Conservation (phyloP, 345 rosid genomes). For the Pistacia atlantica region DNA sequence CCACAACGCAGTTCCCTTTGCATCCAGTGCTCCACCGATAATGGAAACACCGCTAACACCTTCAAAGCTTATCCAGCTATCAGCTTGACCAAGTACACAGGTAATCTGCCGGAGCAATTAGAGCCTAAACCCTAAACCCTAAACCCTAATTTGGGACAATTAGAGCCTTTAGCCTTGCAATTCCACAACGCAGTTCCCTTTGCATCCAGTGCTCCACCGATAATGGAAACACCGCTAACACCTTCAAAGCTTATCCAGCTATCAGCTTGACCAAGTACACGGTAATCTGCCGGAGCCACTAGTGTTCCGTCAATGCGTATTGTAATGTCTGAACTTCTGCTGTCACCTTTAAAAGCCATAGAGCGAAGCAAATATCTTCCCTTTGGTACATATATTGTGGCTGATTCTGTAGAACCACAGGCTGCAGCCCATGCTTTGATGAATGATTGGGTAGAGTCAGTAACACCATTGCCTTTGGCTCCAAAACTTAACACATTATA, state of each 20-base stretch:
- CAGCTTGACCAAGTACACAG: neutral
- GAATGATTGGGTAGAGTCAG: conserved; percentile 11
- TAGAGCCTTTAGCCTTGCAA: conserved; percentile 8
- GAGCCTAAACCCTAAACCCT: too few species aligned
- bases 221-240: conserved; percentile 13
- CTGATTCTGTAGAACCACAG: neutral
- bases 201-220: conserved; percentile 24
- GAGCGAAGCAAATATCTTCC: conserved; percentile 20
- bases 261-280: neutral
- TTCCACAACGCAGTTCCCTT: conserved; percentile 12
- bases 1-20: conserved; percentile 16
- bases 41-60: conserved; percentile 14
- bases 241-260: conserved; percentile 13
- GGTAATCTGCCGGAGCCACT: conserved; percentile 9
- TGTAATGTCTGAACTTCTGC: neutral
- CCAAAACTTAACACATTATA: conserved; percentile 1
- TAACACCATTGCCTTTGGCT: conserved; percentile 14
- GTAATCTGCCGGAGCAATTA: conserved; percentile 15
- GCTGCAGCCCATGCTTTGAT: conserved; percentile 18
- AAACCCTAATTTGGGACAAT: too few species aligned
- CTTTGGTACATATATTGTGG: conserved; percentile 9
- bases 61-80: conserved; percentile 12
- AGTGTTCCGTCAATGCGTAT: conserved; percentile 5
- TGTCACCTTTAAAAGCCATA: conserved; percentile 3
- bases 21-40: conserved; percentile 20